A percentile compares a stretch with the other conserved stretches of the same genome.
Conservation (phyloP, 768 basidiomycete species). For the Punctularia strigosozonata region DNA sequence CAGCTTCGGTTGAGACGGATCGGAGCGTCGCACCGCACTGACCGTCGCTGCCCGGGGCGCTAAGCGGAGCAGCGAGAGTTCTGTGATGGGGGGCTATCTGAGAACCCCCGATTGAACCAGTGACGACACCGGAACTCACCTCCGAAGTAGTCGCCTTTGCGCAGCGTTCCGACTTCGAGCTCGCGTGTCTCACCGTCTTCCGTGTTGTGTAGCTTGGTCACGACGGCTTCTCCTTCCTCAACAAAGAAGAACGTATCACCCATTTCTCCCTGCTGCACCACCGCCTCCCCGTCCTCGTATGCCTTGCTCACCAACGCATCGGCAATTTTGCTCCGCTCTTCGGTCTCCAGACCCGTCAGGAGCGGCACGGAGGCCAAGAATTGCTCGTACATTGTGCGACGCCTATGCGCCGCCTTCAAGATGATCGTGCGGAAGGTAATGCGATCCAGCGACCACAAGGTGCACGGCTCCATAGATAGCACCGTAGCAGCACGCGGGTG, state of each 20-base stretch:
- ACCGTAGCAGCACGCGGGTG: slow-evolving; percentile 94
- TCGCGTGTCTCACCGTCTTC: slow-evolving; percentile 50
- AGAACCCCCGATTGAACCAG: neutral
- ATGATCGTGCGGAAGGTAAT: slow-evolving; percentile 98
- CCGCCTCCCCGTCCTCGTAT: slow-evolving; percentile 74
- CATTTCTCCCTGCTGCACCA: slow-evolving; percentile 88
- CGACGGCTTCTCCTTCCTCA: slow-evolving; percentile 85
- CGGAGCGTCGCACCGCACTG: slow-evolving; percentile 51
- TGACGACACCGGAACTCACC: slow-evolving; percentile 40
- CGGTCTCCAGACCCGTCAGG: slow-evolving; percentile 72
- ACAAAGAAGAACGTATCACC: slow-evolving; percentile 98
- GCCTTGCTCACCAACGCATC: slow-evolving; percentile 83
- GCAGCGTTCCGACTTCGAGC: slow-evolving; percentile 61
- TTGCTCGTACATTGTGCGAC: slow-evolving; percentile 91
- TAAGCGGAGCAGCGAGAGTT: slow-evolving; percentile 79
- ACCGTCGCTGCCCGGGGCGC: slow-evolving; percentile 96
- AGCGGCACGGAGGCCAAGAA: slow-evolving; percentile 89
- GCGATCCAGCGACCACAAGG: slow-evolving; percentile 91
- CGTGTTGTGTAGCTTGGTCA: slow-evolving; percentile 58
- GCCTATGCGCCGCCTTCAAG: slow-evolving; percentile 80
- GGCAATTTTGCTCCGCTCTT: slow-evolving; percentile 93
- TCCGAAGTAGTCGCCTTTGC: slow-evolving; percentile 96
- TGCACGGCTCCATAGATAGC: slow-evolving; percentile 68
- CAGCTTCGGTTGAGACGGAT: slow-evolving; percentile 47
- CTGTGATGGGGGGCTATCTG: slow-evolving; percentile 28